Conservation (phyloP, 1,139 yeast genomes). For the Neolecta irregularis region DNA sequence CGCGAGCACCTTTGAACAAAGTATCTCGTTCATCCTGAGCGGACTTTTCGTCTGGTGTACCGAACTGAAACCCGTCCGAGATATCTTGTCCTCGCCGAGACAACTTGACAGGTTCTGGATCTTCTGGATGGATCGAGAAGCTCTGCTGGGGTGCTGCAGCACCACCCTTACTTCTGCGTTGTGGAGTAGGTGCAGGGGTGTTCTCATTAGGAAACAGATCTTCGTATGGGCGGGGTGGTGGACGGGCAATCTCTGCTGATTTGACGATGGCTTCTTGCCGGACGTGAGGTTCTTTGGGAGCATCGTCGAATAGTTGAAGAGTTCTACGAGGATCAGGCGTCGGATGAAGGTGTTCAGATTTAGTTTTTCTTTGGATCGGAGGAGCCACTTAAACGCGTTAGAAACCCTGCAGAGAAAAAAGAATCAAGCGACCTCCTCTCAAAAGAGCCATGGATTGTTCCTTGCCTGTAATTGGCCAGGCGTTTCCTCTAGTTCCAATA, state of each 20-base stretch:
- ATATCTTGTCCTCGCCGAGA: too few species aligned
- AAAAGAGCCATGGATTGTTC: conserved; percentile 14
- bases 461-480: conserved; percentile 22
- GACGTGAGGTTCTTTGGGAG: background rate
- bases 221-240: conserved; percentile 3
- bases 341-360: background rate
- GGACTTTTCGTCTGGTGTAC: too few species aligned
- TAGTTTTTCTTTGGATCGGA: conserved; percentile 2
- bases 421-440: background rate
- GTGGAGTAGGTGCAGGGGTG: conserved; percentile 2
- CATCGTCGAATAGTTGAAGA: conserved; percentile 1
- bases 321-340: background rate
- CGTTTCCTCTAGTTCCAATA: conserved; percentile 21
- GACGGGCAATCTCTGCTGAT: background rate
- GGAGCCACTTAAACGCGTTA: background rate
- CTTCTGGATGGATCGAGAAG: too few species aligned
- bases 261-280: background rate
- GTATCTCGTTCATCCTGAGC: too few species aligned
- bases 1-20: too few species aligned
- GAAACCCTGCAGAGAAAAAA: background rate
- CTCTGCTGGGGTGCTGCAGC: too few species aligned
- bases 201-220: conserved; percentile 2
- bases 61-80: too few species aligned
- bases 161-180: too few species aligned
- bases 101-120: too few species aligned